Base-by-base conservation (phyloP, 768 basidiomycete genomes). In the Amanita rubescens region DNA sequence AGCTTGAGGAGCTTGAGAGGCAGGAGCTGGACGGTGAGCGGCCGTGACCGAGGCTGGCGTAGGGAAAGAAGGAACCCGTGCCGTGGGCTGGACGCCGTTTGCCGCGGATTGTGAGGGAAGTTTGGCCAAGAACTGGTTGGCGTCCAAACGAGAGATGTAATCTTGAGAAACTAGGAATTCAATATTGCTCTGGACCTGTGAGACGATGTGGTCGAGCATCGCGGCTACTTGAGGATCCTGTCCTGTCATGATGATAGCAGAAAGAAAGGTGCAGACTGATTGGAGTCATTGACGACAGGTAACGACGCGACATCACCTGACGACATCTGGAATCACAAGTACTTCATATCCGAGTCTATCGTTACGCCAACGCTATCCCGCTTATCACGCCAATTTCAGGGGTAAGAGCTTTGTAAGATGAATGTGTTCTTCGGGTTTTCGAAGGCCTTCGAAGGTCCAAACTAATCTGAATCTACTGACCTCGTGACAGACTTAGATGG, bases 201-300 rank as follows among this genome's bases (percentile, higher is more conserved):
- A 71, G 50, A 83, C 64, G 54, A 86, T 67, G 59, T 84, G 86
- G 1, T 77, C 72, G 1, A 87, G 71, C 34, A 85, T 71, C 27
- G 79, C 81, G 8, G 67, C 65, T 5, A 73, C 52, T 55, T 70
- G 61, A 19, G 68, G 61, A 58, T 69, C 66, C 51, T 67, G 63
- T 25, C 65, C 65, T 37, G 69, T 55, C 69, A 71, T 72, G 33
- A 17, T 44, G 27, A 24, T 53, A 43, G 14, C 20, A 39, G 34
- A 38, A 22, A 37, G 44, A 11, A 19, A 46, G 27, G 11, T 19
- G 44, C 11, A 15, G 27, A 30, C 24, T 12, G 10, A 8, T 3
- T 43, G 7, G 39, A n/a, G 39, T 41, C 27, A 30, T 30, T 3
- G 12, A 35, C 35, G 27, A 30, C 27, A 3, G 27, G 43, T 10